A percentile compares a stretch with the other conserved stretches of the same genome.
phyloP scores from a whole-genome alignment of 2,329 filamentous ascomycete species.

The Fusarium camptoceras region DNA sequence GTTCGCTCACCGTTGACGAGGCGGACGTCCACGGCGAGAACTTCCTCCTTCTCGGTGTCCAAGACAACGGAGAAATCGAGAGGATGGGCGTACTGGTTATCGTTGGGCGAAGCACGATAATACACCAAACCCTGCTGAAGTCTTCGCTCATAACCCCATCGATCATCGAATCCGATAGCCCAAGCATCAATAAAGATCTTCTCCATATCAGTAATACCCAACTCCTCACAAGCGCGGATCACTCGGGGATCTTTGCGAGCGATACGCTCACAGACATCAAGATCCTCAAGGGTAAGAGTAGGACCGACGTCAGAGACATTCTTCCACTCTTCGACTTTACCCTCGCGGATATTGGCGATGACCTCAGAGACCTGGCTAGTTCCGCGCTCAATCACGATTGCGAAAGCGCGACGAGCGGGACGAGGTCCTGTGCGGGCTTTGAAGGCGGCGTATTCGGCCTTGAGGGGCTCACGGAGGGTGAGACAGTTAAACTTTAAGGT shows the following conservation, averaged over 20 bases:
- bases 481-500: slow-evolving; percentile 69
- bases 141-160: slow-evolving; percentile 77
- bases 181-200: slow-evolving; percentile 88
- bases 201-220: slow-evolving; percentile 84
- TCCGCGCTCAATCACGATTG: slow-evolving; percentile 60
- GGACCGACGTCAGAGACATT: slow-evolving; percentile 60
- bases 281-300: slow-evolving; percentile 80
- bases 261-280: slow-evolving; percentile 78
- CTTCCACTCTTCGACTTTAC: slow-evolving; percentile 58
- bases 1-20: slow-evolving; percentile 61
- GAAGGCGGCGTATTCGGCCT: slow-evolving; percentile 72
- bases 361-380: slow-evolving; percentile 60
- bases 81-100: slow-evolving; percentile 71
- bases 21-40: slow-evolving; percentile 58
- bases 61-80: slow-evolving; percentile 61
- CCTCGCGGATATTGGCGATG: slow-evolving; percentile 61
- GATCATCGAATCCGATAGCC: slow-evolving; percentile 85
- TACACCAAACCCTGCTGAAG: slow-evolving; percentile 87
- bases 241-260: slow-evolving; percentile 77
- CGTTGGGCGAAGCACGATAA: slow-evolving; percentile 78
- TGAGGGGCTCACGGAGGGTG: slow-evolving; percentile 73
- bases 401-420: slow-evolving; percentile 62
- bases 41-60: slow-evolving; percentile 61
- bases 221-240: slow-evolving; percentile 79
- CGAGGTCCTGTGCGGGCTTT: slow-evolving; percentile 62